Evolutionary conservation across 1,284 basidiomycete species (phyloP), one percentile per base, ranked within the genome.

Genomic region (Phellopilus nigrolimitatus): DNA sequence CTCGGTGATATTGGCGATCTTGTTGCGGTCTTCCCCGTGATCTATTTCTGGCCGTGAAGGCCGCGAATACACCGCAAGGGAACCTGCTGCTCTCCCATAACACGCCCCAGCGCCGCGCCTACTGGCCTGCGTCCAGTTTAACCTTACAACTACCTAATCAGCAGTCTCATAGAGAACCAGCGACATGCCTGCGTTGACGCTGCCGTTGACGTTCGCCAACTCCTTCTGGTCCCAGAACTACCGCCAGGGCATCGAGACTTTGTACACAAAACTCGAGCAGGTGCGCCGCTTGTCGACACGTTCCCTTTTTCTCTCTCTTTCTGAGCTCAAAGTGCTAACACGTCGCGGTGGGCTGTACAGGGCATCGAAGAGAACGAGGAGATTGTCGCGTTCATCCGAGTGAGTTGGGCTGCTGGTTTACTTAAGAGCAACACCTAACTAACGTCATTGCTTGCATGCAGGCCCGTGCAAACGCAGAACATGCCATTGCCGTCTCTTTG

Each of bases 171-270:
- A 19, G 27, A 19, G 21, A 41, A 49, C 15, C 22, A 24, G 28
- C 40, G 24, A 33, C 25, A 92, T 92, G 89, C 86, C 90, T 58
- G 86, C 89, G 57, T 71, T 94, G 57, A 88, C 89, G 33, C 79
- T 94, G 61, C 91, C 91, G 25, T 74, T 90, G 57, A 80, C 79
- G 17, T 95, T 95, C 66, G 80, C 78, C 57, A 94, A 94, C 68
- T 92, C 90, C 31, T 95, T 95, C 73, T 95, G 91, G 91, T 80
- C 91, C 7, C 84, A 90, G 64, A 90, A 93, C 70, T 92, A 91
- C 64, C 76, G 89, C 34, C 79, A 72, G 53, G 91, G 91, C 28
- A 75, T 94, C 22, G 82, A 93, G 58, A 79, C 87, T 17, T 68
- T 93, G 19, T 91, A 82, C 64, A 68, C 64, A 42, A 87, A 90